Percentiles rank a stretch among this genome's conserved stretches.
Evolutionary conservation across 2,329 filamentous ascomycete genomes (phyloP).

Genomic region (Nakataea oryzae): DNA sequence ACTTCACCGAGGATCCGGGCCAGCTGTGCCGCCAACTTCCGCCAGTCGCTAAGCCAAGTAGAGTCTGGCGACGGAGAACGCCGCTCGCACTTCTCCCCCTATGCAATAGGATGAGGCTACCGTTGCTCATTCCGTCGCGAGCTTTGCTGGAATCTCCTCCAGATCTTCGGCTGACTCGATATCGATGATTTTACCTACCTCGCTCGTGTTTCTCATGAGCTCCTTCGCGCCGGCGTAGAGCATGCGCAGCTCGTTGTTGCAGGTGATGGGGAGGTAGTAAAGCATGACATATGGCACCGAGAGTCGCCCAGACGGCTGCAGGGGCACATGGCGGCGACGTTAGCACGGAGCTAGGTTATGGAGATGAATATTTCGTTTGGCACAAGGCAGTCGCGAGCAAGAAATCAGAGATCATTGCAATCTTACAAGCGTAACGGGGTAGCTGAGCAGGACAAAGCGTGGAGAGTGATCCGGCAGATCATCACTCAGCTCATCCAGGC

Average conservation of each 20-base stretch:
- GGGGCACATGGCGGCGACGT: background rate
- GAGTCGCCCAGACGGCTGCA: slow-evolving; percentile 68
- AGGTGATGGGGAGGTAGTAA: slow-evolving; percentile 89
- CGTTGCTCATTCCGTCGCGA: slow-evolving; percentile 22
- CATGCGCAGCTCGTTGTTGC: slow-evolving; percentile 82
- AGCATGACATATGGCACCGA: slow-evolving; percentile 90
- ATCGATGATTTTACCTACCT: slow-evolving; percentile 82
- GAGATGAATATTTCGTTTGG: background rate
- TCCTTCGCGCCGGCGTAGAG: slow-evolving; percentile 94
- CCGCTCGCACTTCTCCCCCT: too few relatives aligned
- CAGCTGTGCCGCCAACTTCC: background rate
- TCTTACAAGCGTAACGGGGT: slow-evolving; percentile 73
- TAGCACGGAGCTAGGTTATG: background rate
- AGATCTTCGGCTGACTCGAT: slow-evolving; percentile 73
- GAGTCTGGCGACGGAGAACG: too few relatives aligned
- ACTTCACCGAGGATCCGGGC: background rate
- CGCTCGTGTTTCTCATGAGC: slow-evolving; percentile 83
- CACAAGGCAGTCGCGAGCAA: background rate
- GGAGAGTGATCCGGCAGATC: slow-evolving; percentile 89
- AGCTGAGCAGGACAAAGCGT: slow-evolving; percentile 80
- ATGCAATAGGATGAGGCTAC: background rate
- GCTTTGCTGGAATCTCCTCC: slow-evolving; percentile 64
- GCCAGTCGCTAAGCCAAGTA: slow-evolving; percentile 1
- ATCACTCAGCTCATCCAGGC: slow-evolving; percentile 71
- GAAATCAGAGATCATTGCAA: background rate